phyloP scores from a whole-genome alignment of 2,329 filamentous ascomycete species.

The Venturia oleaginea region DNA sequence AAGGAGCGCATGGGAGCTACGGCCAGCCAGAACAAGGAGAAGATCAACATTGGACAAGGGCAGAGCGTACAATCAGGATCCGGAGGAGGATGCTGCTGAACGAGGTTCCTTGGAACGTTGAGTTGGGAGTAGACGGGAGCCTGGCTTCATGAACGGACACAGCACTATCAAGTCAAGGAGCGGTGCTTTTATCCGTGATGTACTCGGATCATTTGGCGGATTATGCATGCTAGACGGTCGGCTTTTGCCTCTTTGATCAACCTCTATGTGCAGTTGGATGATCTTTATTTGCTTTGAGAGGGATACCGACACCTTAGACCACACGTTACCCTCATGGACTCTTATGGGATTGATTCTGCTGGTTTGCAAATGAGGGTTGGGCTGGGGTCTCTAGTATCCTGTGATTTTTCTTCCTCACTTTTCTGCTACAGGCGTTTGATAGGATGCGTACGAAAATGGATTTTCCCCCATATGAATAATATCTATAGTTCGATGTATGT shows the following conservation, averaged over 20 bases:
- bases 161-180: conserved; percentile 1
- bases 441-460: conserved; percentile 3
- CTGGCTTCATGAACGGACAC: not conserved
- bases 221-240: conserved; percentile 4
- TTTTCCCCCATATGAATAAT: not conserved
- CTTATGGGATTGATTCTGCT: not conserved
- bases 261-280: not conserved
- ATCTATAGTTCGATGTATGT: not conserved
- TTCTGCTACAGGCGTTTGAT: not conserved
- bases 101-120: conserved; percentile 14
- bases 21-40: conserved; percentile 96
- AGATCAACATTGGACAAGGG: conserved; percentile 89
- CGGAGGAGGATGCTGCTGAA: conserved; percentile 84
- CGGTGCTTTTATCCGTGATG: conserved; percentile 3
- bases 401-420: not conserved
- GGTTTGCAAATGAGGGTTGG: not conserved
- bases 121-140: conserved; percentile 8
- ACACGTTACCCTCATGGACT: not conserved
- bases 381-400: not conserved
- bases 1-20: conserved; percentile 99
- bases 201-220: conserved; percentile 3
- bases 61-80: conserved; percentile 86
- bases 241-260: conserved; percentile 4
- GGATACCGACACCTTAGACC: conserved; percentile 3
- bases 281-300: conserved; percentile 1